Percentiles rank a stretch among this genome's conserved stretches.
These are phyloP conservation scores for Rutstroemia sp. DNA, from an alignment of 2,329 filamentous ascomycete genomes.

Conservation along the genomic window DNA sequence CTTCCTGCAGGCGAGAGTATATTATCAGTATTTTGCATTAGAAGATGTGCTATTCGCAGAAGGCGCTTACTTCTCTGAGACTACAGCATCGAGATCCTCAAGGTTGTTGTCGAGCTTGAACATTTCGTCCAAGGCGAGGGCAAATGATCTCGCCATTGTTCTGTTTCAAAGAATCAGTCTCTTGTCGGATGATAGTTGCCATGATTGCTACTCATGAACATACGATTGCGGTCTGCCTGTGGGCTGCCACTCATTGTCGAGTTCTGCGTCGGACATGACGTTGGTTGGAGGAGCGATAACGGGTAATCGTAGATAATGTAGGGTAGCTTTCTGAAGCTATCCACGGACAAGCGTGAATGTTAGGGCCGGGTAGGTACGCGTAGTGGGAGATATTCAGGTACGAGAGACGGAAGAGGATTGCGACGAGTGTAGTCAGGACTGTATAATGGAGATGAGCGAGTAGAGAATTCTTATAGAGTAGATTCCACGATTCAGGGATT, in stretches of 20 bases:
- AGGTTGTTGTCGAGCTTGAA: constrained; percentile 81
- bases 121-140: constrained; percentile 75
- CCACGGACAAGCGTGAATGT: too few relatives aligned
- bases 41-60: too few relatives aligned
- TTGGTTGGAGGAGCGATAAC: not conserved
- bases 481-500: too few relatives aligned
- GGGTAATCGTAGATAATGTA: not conserved
- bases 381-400: too few relatives aligned
- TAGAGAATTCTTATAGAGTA: too few relatives aligned
- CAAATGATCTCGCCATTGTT: constrained; percentile 82
- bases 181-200: too few relatives aligned
- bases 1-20: constrained; percentile 49
- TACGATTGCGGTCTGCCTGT: constrained; percentile 72
- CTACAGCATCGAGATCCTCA: constrained; percentile 63
- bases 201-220: constrained; percentile 32
- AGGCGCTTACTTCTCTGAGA: constrained; percentile 64
- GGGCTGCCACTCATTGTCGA: constrained; percentile 74
- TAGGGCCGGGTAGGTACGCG: too few relatives aligned
- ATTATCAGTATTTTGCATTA: not conserved
- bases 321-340: too few relatives aligned
- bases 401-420: too few relatives aligned
- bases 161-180: constrained; percentile 36
- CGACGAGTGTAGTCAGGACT: too few relatives aligned
- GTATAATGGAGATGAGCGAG: too few relatives aligned
- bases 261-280: constrained; percentile 53